Evolutionary conservation across 148 eudicot species (phyloP), one percentile per base, ranked within the genome.

Genomic region (Beta vulgaris): DNA sequence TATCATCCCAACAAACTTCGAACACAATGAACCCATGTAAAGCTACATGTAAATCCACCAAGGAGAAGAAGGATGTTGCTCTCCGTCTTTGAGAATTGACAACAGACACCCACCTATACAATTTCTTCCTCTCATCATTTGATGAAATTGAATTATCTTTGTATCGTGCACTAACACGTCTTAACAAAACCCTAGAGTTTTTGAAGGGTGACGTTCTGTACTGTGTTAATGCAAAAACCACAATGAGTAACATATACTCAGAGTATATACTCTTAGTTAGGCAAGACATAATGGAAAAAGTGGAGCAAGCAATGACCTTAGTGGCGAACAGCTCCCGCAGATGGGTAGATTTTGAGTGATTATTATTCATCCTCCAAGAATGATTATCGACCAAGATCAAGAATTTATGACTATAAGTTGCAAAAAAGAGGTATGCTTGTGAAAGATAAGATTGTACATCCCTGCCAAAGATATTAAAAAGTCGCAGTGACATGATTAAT

Each of bases 401-500:
- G 32, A 95, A 80, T 67, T 82, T 90, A 68, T 86, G 85, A 78
- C 93, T 95, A 46, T 83, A 82, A 69, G 84, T 76, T 55, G 97
- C 91, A 80, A 90, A 85, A 79, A 87, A 95, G 63, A 95, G 77
- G 91, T 82, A 84, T 42, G 89, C 90, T 79, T 92, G 91, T 63
- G 98, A 95, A 74, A 95, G 98, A 82, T 92, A 95, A 54, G 98
- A 90, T 83, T 95, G 97, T 80, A 89, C 81, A 78, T 95, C 98
- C 88, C 98, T 94, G 91, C 53, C 76, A 80, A 61, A 71, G 64
- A 18, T 16, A 51, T 13, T 19, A n/a, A 29, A 36, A 39, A 35
- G 40, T 48, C 28, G 29, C 18, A 40, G 51, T 40, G 26, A 67
- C 4, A 68, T 15, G 3, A 28, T 76, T 64, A 1, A 37, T 8